Evolutionary conservation across 164 flowering plant genomes (phyloP), one percentile per base, ranked within the genome.

Genomic region (Nelumbo lutea): DNA sequence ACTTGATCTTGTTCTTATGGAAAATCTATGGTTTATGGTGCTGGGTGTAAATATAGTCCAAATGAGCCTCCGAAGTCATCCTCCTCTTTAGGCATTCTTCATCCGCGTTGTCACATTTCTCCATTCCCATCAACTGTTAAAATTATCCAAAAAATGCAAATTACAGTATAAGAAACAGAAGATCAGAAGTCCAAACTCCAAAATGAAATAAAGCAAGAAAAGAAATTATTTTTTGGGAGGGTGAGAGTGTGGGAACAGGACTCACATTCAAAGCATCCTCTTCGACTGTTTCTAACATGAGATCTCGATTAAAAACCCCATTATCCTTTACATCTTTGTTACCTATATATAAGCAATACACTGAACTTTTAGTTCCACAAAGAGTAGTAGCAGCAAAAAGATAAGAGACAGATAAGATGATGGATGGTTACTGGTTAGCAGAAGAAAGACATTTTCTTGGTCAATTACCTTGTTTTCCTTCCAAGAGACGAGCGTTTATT

Each of bases 31-130:
- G 86, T 58, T 83, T 82, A 15, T 78, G 86, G 62, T 82, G 82
- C 59, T 85, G 89, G 41, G 96, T 86, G 80, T 87, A 90, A 67
- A 90, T 86, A 71, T 88, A 90, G 72, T 90, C 96, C 81, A 90
- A 75, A 80, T 87, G 96, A 78, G 85, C 92, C 45, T 88, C 92
- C 64, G 85, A 67, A 41, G 78, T 55, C 68, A 81, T 70, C 77
- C 93, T 87, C 77, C 90, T 83, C 70, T 82, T 77, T 41, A 80
- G n/a, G 75, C 93, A 88, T 42, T 79, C 90, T 70, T 85, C 87
- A 70, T 88, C 87, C 68, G 62, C 77, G 2, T 74, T 74, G 0
- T 61, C 71, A 67, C 92, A 86, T 4, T 73, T 70, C 64, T 84
- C 88, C 70, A 66, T 1, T 7, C 84, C 92, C 88, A 83, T 79